These are phyloP conservation scores for Penicillium sp. DNA, from an alignment of 2,329 filamentous ascomycete genomes.

Conservation along the genomic window DNA sequence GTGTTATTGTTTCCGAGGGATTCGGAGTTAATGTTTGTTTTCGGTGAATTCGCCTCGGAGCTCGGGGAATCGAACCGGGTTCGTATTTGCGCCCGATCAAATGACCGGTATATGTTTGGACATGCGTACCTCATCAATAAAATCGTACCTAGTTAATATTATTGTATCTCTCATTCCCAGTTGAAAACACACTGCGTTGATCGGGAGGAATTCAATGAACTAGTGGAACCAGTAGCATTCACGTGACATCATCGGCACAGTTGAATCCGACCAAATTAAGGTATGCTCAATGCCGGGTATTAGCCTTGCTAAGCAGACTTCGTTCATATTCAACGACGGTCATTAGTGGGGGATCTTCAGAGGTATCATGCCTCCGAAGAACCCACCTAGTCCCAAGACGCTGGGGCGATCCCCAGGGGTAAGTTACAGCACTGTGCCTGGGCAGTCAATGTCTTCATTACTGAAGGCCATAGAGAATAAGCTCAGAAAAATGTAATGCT, in stretches of 20 bases:
- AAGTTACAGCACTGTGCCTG: constrained; percentile 5
- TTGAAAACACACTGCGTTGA: too few relatives aligned
- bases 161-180: too few relatives aligned
- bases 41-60: constrained; percentile 4
- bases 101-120: constrained; percentile 2
- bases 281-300: too few relatives aligned
- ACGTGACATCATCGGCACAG: too few relatives aligned
- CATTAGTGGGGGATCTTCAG: not conserved
- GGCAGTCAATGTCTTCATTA: not conserved
- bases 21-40: constrained; percentile 1
- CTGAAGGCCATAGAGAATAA: not conserved
- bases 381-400: constrained; percentile 10
- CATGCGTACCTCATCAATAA: too few relatives aligned
- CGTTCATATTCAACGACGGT: not conserved
- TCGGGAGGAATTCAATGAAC: too few relatives aligned
- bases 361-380: constrained; percentile 14
- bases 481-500: not conserved
- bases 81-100: constrained; percentile 2
- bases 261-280: too few relatives aligned
- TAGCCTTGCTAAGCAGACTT: too few relatives aligned
- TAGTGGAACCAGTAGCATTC: too few relatives aligned
- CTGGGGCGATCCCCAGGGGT: constrained; percentile 18
- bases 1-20: not conserved
- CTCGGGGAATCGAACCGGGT: not conserved
- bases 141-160: too few relatives aligned